Conservation (phyloP, 2,329 filamentous ascomycete genomes). For the Teratosphaeria destructans region DNA sequence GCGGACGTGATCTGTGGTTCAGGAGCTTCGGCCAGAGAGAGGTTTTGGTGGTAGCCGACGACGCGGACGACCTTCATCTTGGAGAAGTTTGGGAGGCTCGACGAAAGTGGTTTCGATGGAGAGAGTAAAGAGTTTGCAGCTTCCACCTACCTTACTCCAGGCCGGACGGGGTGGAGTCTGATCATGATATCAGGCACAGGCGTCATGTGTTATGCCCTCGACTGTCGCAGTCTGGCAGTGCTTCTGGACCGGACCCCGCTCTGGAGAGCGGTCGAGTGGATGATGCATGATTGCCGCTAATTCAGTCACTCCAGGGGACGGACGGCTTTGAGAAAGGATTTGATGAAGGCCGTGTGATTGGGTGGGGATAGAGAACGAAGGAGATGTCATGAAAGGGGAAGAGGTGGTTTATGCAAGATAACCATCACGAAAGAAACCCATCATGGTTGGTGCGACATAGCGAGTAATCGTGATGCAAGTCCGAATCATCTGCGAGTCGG, state of each 20-base stretch:
- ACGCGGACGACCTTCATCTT: constrained; percentile 15
- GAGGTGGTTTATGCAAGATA: neutral
- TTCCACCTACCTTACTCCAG: neutral
- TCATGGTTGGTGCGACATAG: neutral
- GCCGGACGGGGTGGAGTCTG: neutral
- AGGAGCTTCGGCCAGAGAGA: constrained; percentile 14
- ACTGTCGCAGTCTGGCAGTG: neutral
- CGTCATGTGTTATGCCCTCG: neutral
- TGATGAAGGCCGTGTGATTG: neutral
- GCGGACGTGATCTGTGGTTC: constrained; percentile 13
- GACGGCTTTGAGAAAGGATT: neutral
- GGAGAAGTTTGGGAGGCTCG: too few species aligned
- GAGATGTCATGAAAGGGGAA: neutral
- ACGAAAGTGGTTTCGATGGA: too few species aligned
- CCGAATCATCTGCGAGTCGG: neutral
- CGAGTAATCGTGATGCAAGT: neutral
- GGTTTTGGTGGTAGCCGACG: constrained; percentile 16
- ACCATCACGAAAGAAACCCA: too few species aligned
- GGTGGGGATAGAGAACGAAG: neutral
- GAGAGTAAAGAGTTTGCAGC: too few species aligned
- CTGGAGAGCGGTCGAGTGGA: neutral
- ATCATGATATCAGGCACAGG: neutral
- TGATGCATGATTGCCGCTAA: neutral
- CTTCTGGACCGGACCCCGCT: neutral
- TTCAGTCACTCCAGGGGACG: neutral